Percentiles rank a stretch among this genome's conserved stretches.
Evolutionary conservation across 2,329 filamentous ascomycete genomes (phyloP).

Genomic region (Trichoderma sp.): DNA sequence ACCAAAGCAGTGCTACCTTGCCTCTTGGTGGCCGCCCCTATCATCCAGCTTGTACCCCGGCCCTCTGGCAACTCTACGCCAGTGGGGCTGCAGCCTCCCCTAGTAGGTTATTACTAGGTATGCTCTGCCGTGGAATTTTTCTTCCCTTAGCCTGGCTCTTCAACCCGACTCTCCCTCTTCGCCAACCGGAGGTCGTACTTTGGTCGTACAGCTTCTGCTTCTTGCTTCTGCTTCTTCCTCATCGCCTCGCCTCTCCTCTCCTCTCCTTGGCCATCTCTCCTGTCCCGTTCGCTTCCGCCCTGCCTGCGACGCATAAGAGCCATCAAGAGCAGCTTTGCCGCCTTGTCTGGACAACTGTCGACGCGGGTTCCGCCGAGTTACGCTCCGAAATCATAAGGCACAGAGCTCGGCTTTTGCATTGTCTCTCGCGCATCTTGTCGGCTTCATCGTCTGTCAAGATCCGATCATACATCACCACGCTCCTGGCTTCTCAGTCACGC

Average conservation of each 20-base stretch:
- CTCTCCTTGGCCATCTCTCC: conserved; percentile 22
- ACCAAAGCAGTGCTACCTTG: conserved; percentile 13
- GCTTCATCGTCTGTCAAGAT: not conserved
- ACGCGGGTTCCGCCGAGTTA: conserved; percentile 20
- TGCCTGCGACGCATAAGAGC: conserved; percentile 21
- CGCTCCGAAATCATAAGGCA: conserved; percentile 11
- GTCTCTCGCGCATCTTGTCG: conserved; percentile 11
- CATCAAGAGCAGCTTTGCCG: conserved; percentile 14
- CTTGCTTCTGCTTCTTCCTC: conserved; percentile 4
- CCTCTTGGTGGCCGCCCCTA: conserved; percentile 9
- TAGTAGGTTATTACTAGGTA: conserved; percentile 21
- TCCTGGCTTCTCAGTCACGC: not conserved
- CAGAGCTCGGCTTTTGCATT: conserved; percentile 3
- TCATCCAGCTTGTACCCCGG: conserved; percentile 7
- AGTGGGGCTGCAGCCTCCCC: conserved; percentile 9
- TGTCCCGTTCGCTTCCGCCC: not conserved
- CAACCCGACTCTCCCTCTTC: conserved; percentile 21
- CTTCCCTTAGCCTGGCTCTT: conserved; percentile 19
- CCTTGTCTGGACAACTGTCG: conserved; percentile 20
- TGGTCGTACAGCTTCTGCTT: conserved; percentile 10
- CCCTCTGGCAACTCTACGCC: not conserved
- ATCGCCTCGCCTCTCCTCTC: conserved; percentile 18
- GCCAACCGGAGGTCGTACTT: conserved; percentile 11
- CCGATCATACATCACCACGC: not conserved
- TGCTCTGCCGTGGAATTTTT: conserved; percentile 23